phyloP scores from a whole-genome alignment of 805 yeast species.

The Grigorovia humatica region DNA sequence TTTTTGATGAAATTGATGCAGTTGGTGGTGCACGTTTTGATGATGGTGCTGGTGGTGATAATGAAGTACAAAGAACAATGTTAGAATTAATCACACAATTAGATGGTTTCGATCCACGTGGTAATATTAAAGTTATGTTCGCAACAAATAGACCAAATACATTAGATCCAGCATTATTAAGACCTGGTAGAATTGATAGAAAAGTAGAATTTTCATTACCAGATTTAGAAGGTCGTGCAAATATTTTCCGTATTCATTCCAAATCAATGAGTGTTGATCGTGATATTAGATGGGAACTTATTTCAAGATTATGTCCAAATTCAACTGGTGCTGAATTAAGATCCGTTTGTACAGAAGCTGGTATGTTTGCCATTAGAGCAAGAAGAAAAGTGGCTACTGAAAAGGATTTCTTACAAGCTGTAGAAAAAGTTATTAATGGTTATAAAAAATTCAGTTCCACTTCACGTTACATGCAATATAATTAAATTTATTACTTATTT shows the following conservation, averaged over 20 bases:
- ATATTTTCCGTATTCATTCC: slow-evolving; percentile 86
- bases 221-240: slow-evolving; percentile 83
- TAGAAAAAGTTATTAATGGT: slow-evolving; percentile 91
- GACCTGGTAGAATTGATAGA: slow-evolving; percentile 97
- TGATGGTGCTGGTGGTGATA: slow-evolving; percentile 79
- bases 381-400: slow-evolving; percentile 96
- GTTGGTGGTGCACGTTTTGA: slow-evolving; percentile 95
- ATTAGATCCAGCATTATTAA: slow-evolving; percentile 87
- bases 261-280: slow-evolving; percentile 82
- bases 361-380: slow-evolving; percentile 87
- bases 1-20: slow-evolving; percentile 96
- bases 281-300: slow-evolving; percentile 96
- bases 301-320: slow-evolving; percentile 72
- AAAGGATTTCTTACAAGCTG: slow-evolving; percentile 95
- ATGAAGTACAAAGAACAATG: slow-evolving; percentile 96
- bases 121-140: slow-evolving; percentile 95
- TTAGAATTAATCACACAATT: slow-evolving; percentile 87
- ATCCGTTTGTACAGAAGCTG: slow-evolving; percentile 97
- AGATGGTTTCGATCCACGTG: slow-evolving; percentile 95
- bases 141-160: slow-evolving; percentile 94
- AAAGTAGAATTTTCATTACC: slow-evolving; percentile 94
- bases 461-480: slow-evolving; percentile 97
- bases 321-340: slow-evolving; percentile 95
- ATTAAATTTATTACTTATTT: slow-evolving; percentile 31
- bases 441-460: slow-evolving; percentile 96